These are phyloP conservation scores for Emergomyces pasteurianus DNA, from an alignment of 2,329 filamentous ascomycete species.

Conservation along the genomic window DNA sequence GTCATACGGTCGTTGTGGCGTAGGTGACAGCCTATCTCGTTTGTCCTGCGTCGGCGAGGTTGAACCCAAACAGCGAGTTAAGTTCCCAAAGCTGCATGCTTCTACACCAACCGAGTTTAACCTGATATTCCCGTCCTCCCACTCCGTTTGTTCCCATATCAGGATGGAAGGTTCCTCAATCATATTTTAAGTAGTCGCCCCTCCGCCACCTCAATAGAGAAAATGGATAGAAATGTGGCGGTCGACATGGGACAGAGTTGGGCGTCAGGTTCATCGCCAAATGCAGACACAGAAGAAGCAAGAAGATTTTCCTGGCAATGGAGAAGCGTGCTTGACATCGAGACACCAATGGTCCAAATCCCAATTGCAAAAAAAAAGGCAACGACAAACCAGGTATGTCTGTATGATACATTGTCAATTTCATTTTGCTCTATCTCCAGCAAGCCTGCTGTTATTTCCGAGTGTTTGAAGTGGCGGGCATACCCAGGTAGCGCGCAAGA, in stretches of 20 bases:
- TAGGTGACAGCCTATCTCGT: background rate
- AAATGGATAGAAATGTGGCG: background rate
- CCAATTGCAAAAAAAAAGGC: background rate
- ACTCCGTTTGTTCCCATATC: background rate
- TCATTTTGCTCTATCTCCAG: background rate
- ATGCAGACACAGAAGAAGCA: background rate
- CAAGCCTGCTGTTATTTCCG: background rate
- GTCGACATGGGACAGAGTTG: background rate
- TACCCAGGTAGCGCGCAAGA: background rate
- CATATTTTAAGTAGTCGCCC: background rate
- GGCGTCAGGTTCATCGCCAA: background rate
- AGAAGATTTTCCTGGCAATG: background rate
- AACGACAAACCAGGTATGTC: background rate
- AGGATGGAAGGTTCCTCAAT: background rate
- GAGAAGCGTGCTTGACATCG: background rate
- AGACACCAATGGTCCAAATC: background rate
- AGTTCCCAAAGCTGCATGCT: no score
- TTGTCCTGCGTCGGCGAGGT: background rate
- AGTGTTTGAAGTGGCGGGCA: background rate
- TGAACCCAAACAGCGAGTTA: background rate
- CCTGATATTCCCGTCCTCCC: background rate
- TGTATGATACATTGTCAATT: background rate
- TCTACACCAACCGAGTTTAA: no score
- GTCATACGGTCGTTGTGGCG: background rate
- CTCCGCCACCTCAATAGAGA: background rate